phyloP scores from a whole-genome alignment of 441 rosid genomes.

The Erodium chrysanthum region DNA sequence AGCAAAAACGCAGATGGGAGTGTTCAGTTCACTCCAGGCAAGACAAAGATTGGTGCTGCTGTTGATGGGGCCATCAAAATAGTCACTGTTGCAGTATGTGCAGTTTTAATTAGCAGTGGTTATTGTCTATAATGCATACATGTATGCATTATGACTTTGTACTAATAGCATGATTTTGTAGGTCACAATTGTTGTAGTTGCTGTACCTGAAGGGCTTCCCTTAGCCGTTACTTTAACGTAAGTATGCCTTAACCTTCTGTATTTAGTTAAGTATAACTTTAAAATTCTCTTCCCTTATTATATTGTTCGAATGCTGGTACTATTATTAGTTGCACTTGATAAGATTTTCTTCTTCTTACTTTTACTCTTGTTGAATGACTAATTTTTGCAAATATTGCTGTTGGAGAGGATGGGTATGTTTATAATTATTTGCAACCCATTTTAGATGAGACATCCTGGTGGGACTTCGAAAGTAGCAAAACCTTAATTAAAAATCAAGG shows the following conservation, averaged over 20 bases:
- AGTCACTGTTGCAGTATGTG: conserved; percentile 74
- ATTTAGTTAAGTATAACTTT: not conserved
- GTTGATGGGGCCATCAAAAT: conserved; percentile 66
- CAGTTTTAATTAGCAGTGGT: conserved; percentile 3
- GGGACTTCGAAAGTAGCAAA: too few species aligned
- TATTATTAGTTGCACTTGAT: not conserved
- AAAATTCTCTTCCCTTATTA: not conserved
- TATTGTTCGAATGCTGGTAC: not conserved
- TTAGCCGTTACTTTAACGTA: conserved; percentile 94
- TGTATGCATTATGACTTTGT: conserved; percentile 1
- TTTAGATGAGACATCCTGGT: too few species aligned
- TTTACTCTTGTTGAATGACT: not conserved
- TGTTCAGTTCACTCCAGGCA: conserved; percentile 45
- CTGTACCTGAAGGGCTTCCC: conserved; percentile 98
- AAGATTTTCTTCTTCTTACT: not conserved
- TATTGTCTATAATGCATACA: conserved; percentile 11
- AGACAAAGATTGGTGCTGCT: conserved; percentile 47
- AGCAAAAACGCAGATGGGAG: conserved; percentile 34
- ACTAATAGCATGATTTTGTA: conserved; percentile 29
- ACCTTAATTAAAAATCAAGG: too few species aligned
- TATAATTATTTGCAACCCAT: not conserved
- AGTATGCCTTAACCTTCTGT: conserved; percentile 21
- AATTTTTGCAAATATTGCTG: not conserved
- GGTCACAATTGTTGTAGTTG: conserved; percentile 97
- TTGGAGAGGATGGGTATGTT: not conserved